Evolutionary conservation across 208 protist species (phyloP).

Genomic region (Porcisia hertigi): DNA sequence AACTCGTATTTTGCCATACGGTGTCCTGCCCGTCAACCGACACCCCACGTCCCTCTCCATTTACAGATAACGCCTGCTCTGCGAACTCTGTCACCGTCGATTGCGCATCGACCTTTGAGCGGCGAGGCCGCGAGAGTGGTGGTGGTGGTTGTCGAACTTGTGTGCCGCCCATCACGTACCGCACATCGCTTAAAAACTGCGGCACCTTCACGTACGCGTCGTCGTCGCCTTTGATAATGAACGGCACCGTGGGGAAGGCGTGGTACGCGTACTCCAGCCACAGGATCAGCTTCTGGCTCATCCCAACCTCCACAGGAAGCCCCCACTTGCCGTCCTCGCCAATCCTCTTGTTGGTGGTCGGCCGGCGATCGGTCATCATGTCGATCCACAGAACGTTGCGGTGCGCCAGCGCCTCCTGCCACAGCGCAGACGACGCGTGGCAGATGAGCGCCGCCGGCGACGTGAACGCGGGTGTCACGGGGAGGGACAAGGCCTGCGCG

Average conservation of each 20-base stretch:
- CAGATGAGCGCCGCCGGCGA: constrained; percentile 17
- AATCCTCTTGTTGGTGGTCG: constrained; percentile 27
- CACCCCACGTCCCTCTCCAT: not conserved
- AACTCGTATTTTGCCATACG: not conserved
- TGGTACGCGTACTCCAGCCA: constrained; percentile 46
- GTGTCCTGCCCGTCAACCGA: too few species aligned
- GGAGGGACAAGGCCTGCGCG: constrained; percentile 1
- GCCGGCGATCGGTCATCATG: constrained; percentile 33
- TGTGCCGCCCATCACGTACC: not conserved
- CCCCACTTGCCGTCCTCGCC: constrained; percentile 33
- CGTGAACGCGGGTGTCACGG: constrained; percentile 12
- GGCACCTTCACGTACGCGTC: constrained; percentile 58
- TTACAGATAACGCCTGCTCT: not conserved
- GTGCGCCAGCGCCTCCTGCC: constrained; percentile 38
- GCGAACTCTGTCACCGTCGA: too few species aligned
- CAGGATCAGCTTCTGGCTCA: constrained; percentile 47
- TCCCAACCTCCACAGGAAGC: constrained; percentile 35
- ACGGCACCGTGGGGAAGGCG: constrained; percentile 35
- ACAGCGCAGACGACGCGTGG: too few species aligned
- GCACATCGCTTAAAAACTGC: constrained; percentile 49
- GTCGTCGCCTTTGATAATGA: constrained; percentile 60
- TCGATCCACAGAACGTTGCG: constrained; percentile 38
- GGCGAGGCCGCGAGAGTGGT: too few species aligned
- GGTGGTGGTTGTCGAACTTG: not conserved
- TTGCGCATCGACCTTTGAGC: too few species aligned